Evolutionary conservation across 169 alveolate species (phyloP), one percentile per base, ranked within the genome.

Genomic region (Eimeria sp.): DNA sequence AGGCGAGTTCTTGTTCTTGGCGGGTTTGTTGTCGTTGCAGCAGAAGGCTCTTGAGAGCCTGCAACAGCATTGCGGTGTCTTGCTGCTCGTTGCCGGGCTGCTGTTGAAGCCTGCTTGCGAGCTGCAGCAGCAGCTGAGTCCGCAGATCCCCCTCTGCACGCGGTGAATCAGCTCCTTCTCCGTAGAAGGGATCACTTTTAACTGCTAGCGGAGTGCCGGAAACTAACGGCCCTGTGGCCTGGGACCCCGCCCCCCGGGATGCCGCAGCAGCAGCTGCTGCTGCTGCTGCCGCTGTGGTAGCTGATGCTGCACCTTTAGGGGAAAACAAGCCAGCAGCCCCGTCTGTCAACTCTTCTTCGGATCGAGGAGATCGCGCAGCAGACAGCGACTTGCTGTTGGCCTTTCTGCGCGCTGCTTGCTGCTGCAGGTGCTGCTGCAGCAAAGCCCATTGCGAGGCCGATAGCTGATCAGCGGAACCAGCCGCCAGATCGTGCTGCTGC

Each of bases 401-500:
- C 34, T 25, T 45, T 13, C 84, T n/a, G 51, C 54, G 47, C 5
- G 84, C 47, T 27, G 51, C 43, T 30, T 27, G 84, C 84, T 27
- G 84, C 84, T 75, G 84, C 54, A 75, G 34, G 84, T 75, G 84
- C 84, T 75, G 84, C 84, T 75, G 84, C 58, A 75, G 54, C 84
- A 75, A 45, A 47, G 84, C 84, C 84, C 84, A 75, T 57, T 75
- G 84, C 13, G 84, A 75, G 54, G 84, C 84, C 25, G 84, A 34
- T 6, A 75, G 84, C 84, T 75, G 84, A 25, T 75, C 58, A 75
- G 30, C 49, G 18, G 84, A 22, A 22, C 25, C 51, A 30, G 16
- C 51, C 47, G 43, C 25, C 58, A 27, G 84, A 47, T 75, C 58
- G 54, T 16, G 63, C 57, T 43, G 87, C 63, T 76, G 87, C 34